Conservation (phyloP, 495 filamentous ascomycete genomes). For the Lindgomyces ingoldianus region DNA sequence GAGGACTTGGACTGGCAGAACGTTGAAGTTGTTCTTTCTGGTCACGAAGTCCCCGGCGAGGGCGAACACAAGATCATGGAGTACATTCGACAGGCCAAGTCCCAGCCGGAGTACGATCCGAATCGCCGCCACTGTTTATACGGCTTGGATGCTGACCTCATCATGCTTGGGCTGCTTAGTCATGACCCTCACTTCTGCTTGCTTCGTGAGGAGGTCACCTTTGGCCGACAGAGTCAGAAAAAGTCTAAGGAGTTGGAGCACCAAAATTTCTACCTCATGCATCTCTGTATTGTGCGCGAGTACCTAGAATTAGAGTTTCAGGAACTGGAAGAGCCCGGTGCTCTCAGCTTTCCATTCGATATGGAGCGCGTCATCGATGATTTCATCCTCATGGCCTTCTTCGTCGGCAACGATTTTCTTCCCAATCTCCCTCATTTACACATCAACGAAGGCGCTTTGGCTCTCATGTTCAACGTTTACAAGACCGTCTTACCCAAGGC, state of each 20-base stretch:
- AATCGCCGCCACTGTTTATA: conserved; percentile 97
- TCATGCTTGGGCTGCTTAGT: conserved; percentile 95
- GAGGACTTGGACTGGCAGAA: conserved; percentile 97
- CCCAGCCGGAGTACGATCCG: conserved; percentile 89
- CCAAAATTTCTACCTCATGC: conserved; percentile 98
- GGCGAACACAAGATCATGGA: conserved; percentile 99
- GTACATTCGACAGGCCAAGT: conserved; percentile 94
- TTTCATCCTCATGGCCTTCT: conserved; percentile 99
- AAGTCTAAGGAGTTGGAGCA: conserved; percentile 97
- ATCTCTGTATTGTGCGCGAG: conserved; percentile 95
- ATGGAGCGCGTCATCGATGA: conserved; percentile 98
- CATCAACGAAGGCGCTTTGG: conserved; percentile 96
- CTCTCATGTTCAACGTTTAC: conserved; percentile 96
- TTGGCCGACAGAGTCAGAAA: conserved; percentile 78
- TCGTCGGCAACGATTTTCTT: conserved; percentile 98
- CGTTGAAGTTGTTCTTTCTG: conserved; percentile 92
- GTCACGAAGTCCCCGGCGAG: conserved; percentile 98
- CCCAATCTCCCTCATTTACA: conserved; percentile 94
- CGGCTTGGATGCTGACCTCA: conserved; percentile 94
- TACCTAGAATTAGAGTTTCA: conserved; percentile 97
- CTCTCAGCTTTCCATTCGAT: conserved; percentile 77
- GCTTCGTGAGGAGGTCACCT: conserved; percentile 95
- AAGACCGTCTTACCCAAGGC: conserved; percentile 84
- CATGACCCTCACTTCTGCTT: conserved; percentile 99
- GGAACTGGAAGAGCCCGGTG: conserved; percentile 77